Base-by-base conservation (phyloP, 2,329 filamentous ascomycete genomes). In the Penicillium sp. region DNA sequence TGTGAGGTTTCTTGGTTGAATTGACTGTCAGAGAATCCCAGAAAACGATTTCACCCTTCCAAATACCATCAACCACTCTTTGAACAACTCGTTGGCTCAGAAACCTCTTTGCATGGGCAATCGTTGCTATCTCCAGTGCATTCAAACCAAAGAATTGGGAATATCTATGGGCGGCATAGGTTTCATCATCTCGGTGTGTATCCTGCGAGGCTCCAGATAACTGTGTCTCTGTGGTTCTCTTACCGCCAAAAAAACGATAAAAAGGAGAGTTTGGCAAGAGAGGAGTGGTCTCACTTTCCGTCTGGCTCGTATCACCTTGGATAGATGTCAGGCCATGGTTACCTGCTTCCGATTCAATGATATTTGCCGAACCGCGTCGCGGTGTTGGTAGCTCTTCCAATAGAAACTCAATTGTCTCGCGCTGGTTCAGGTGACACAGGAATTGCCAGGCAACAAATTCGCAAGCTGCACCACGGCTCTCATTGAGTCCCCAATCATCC, bases 1-100 rank as follows among this genome's bases (percentile, higher is more conserved):
- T 85, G 22, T 88, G 86, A 1, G 90, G 87, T 66, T 85, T 85
- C 74, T 95, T 96, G 55, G 81, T 83, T 0, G 89, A 85, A 66
- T 88, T 79, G 9, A 90, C 82, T 9, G 84, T 87, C n/a, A 96
- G 77, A 6, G 81, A 84, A 58, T 92, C 88, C 91, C 90, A 96
- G 71, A 95, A 94, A 37, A 92, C 84, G 58, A 96, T 91, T 62
- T 92, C 87, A 44, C 91, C 91, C 60, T 87, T 85, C 90, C 91
- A 95, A 52, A 96, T 89, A 47, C 89, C 89, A 44, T 89, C 88
- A 59, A 96, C 85, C 62, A 95, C 89, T 66, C 88, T 89, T 69
- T 96, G 91, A 11, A 95, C 88, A 3, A 89, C 84, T 57, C 83
- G 82, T 71, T 95, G 90, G 67, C 87, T 88, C 35, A 96, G 81